Base-by-base conservation (phyloP, 805 yeast genomes). In the Suhomyces emberorum region DNA sequence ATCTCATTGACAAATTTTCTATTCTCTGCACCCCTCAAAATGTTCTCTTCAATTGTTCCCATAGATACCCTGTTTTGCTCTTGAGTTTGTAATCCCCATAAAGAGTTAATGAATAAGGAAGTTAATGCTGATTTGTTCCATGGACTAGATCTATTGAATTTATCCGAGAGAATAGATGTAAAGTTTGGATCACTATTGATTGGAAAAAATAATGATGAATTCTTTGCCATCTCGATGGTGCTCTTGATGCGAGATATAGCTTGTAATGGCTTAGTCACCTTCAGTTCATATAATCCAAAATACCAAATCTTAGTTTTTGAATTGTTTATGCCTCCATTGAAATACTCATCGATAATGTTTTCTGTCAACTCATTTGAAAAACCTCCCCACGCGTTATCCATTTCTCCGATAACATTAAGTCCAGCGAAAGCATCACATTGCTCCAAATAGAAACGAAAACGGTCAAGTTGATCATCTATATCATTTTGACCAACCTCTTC, bases 341-440 rank as follows among this genome's bases (percentile, higher is more conserved):
- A 64, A 47, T 74, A 81, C 48, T 86, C 95, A 53, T 89, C 96
- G 37, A 76, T 67, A 14, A 88, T 34, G 6, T 69, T 72, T n/a
- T 61, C 49, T 16, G 88, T 39, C 43, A 79, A 46, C 30, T 69
- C 68, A 27, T 61, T 55, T 4, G 85, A 58, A 47, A 84, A 78
- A 0, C 95, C 95, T 32, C 88, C 83, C 98, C 98, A 91, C 0
- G 83, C 84, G 15, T 77, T 70, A 52, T 86, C 95, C 3, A 81
- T 46, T 35, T 88, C 96, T 0, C 83, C 74, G 2, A 81, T 51
- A 0, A 86, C 33, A 46, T 83, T 84, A 7, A 93, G 39, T 0
- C 96, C 96, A 37, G 73, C 76, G 14, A 89, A 52, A 18, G 66
- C 57, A 55, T 93, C 97, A 54, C 93, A 80, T 41, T 76, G 73